Conservation (phyloP, 495 filamentous ascomycete genomes). For the Pseudomonodictys pantanalensis region DNA sequence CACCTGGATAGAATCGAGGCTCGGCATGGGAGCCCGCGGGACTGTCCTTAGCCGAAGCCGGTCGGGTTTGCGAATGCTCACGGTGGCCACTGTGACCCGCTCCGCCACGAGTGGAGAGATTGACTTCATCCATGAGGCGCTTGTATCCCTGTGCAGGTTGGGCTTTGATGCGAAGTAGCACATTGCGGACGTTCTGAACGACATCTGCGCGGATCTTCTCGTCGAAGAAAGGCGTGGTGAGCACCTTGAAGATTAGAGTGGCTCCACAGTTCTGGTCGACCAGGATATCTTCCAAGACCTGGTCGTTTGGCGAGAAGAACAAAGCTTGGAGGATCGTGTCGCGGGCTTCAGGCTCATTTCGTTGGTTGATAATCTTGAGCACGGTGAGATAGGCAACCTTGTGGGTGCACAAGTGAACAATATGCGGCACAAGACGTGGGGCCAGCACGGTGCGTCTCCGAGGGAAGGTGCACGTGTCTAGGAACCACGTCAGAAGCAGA, state of each 20-base stretch:
- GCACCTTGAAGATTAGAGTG: slow-evolving; percentile 94
- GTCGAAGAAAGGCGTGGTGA: slow-evolving; percentile 97
- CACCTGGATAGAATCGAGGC: slow-evolving; percentile 44
- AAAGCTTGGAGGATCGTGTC: slow-evolving; percentile 87
- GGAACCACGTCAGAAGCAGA: slow-evolving; percentile 91
- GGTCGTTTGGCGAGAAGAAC: slow-evolving; percentile 90
- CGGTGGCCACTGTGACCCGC: slow-evolving; percentile 11
- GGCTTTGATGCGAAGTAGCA: slow-evolving; percentile 84
- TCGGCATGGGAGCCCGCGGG: slow-evolving; percentile 42
- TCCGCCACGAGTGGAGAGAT: slow-evolving; percentile 64
- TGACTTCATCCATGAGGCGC: slow-evolving; percentile 96
- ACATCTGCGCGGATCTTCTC: slow-evolving; percentile 84
- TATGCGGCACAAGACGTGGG: slow-evolving; percentile 85
- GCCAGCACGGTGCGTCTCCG: slow-evolving; percentile 87
- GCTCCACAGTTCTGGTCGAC: slow-evolving; percentile 89
- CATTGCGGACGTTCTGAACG: slow-evolving; percentile 84
- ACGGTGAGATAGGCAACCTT: slow-evolving; percentile 98
- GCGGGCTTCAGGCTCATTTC: slow-evolving; percentile 89
- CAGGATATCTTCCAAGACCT: slow-evolving; percentile 84
- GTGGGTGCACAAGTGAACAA: slow-evolving; percentile 97
- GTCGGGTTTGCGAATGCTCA: slow-evolving; percentile 44
- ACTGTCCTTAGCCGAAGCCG: slow-evolving; percentile 52
- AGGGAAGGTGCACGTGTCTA: slow-evolving; percentile 96
- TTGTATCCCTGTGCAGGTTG: slow-evolving; percentile 96
- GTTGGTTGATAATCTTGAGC: slow-evolving; percentile 97